A percentile compares a stretch with the other conserved stretches of the same genome.
Evolutionary conservation across 163 green algal species (phyloP).

Genomic region (Prototheca cutis): DNA sequence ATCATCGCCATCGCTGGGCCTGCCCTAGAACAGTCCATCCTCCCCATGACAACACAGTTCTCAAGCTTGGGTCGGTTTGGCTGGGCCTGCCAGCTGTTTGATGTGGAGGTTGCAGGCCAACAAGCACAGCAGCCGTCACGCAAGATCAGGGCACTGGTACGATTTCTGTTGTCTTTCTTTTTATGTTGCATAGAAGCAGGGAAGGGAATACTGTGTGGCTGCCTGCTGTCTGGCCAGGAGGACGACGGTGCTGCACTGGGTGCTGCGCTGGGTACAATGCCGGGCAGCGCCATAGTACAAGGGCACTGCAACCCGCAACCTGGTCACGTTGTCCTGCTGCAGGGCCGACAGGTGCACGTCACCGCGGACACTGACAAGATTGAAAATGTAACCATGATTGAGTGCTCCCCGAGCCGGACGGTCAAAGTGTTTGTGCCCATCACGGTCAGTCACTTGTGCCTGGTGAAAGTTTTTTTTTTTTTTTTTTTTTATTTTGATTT

Average conservation of each 20-base stretch:
- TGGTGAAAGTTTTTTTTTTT: too few species aligned
- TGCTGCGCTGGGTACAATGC: too few species aligned
- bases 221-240: too few species aligned
- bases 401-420: slow-evolving; percentile 17
- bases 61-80: slow-evolving; percentile 14
- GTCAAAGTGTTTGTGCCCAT: slow-evolving; percentile 25
- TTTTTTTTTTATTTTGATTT: too few species aligned
- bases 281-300: too few species aligned
- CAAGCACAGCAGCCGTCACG: neutral
- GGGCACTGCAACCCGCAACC: too few species aligned
- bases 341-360: slow-evolving; percentile 32
- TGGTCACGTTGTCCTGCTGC: too few species aligned
- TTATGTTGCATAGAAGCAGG: neutral
- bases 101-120: slow-evolving; percentile 9
- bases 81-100: slow-evolving; percentile 24
- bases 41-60: neutral
- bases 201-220: too few species aligned
- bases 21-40: too few species aligned
- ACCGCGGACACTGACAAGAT: slow-evolving; percentile 18
- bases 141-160: slow-evolving; percentile 14
- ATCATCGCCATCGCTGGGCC: too few species aligned
- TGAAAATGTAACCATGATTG: slow-evolving; percentile 31
- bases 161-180: neutral
- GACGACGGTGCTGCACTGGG: too few species aligned
- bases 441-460: slow-evolving; percentile 7